Percentiles rank a stretch among this genome's conserved stretches.
phyloP scores from a whole-genome alignment of 1,139 yeast genomes.

The Magnusiomyces suaveolens region DNA sequence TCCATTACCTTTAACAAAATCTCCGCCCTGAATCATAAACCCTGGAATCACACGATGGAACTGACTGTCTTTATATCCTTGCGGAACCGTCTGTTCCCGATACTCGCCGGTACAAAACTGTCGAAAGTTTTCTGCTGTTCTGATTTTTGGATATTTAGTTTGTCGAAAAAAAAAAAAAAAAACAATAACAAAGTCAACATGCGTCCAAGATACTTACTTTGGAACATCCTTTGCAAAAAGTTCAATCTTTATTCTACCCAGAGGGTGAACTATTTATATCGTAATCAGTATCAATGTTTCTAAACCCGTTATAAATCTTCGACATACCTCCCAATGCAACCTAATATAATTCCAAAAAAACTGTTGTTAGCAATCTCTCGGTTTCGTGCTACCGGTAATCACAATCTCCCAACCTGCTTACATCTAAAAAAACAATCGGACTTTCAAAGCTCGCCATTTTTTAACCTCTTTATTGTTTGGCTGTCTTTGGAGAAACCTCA shows the following conservation, averaged over 20 bases:
- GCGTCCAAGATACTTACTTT: slow-evolving; percentile 27
- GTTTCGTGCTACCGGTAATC: no score
- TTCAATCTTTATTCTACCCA: slow-evolving; percentile 41
- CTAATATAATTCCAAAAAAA: slow-evolving; percentile 18
- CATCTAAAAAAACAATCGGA: slow-evolving; percentile 37
- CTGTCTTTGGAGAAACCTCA: no score
- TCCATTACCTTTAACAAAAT: slow-evolving; percentile 39
- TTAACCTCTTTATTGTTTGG: background rate
- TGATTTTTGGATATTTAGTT: background rate
- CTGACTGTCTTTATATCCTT: slow-evolving; percentile 60
- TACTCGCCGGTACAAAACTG: slow-evolving; percentile 50
- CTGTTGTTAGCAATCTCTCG: no score
- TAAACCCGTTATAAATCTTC: no score
- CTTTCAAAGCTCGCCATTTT: slow-evolving; percentile 16
- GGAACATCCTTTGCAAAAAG: slow-evolving; percentile 38
- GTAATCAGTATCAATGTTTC: no score
- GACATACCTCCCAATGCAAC: slow-evolving; percentile 24
- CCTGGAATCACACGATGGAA: slow-evolving; percentile 74
- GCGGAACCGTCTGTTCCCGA: slow-evolving; percentile 37
- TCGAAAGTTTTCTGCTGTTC: slow-evolving; percentile 44
- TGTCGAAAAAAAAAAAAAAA: background rate
- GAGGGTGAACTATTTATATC: slow-evolving; percentile 21
- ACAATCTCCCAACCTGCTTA: slow-evolving; percentile 25
- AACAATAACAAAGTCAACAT: slow-evolving; percentile 12
- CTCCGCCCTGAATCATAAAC: slow-evolving; percentile 56